Evolutionary conservation across 192 early-diverging fungal species (phyloP).

Genomic region (Geranomyces michiganensis): DNA sequence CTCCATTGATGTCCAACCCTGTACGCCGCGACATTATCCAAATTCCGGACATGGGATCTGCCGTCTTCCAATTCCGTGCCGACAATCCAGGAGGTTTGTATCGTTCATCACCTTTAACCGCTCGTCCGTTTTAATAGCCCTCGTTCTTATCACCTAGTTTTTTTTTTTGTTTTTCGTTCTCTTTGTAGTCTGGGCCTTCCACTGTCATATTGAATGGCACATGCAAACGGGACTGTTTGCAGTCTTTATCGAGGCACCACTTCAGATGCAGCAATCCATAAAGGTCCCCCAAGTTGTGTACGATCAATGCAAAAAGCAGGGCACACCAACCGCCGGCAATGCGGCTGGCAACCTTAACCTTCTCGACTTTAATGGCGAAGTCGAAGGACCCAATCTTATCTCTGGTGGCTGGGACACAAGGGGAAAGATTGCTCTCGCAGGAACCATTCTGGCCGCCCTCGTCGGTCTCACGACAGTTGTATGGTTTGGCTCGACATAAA

Average conservation of each 20-base stretch:
- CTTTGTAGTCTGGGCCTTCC: conserved; percentile 80
- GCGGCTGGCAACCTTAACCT: conserved; percentile 72
- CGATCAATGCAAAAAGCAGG: conserved; percentile 66
- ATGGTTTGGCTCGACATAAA: conserved; percentile 66
- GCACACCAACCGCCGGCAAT: conserved; percentile 66
- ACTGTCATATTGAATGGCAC: conserved; percentile 87
- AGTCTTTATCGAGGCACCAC: conserved; percentile 74
- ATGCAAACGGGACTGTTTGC: conserved; percentile 73
- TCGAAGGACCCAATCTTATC: conserved; percentile 56
- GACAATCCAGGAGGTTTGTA: conserved; percentile 65
- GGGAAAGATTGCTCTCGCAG: conserved; percentile 74
- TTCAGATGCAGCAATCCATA: conserved; percentile 56
- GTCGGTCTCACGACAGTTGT: conserved; percentile 74
- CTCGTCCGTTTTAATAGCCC: no score
- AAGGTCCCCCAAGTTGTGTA: conserved; percentile 57
- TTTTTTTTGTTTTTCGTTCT: conserved; percentile 37
- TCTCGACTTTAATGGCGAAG: conserved; percentile 60
- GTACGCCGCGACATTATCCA: conserved; percentile 76
- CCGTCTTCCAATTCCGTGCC: conserved; percentile 72
- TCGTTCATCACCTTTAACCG: no score
- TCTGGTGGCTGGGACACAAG: conserved; percentile 62
- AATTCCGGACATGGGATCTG: conserved; percentile 61
- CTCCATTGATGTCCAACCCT: conserved; percentile 58
- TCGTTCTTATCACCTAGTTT: no score
- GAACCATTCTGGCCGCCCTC: conserved; percentile 70